Conservation (phyloP, 2,329 filamentous ascomycete genomes). For the Scorias spongiosa region DNA sequence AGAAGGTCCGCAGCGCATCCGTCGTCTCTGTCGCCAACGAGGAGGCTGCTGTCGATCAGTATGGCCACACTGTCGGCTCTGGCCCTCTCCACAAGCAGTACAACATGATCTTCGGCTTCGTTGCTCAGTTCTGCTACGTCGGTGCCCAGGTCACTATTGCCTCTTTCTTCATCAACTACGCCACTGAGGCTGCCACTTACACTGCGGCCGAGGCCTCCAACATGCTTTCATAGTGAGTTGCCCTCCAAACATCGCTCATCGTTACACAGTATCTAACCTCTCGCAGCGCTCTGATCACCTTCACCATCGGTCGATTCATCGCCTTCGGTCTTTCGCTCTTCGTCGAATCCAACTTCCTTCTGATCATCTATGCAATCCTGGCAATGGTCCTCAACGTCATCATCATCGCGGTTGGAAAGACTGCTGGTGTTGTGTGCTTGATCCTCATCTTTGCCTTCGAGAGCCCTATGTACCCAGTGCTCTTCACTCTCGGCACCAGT, state of each 20-base stretch:
- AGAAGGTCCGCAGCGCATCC: slow-evolving; percentile 12
- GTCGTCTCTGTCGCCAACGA: slow-evolving; percentile 15
- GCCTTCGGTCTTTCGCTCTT: slow-evolving; percentile 20
- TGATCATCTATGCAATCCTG: slow-evolving; percentile 18
- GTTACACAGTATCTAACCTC: too few species aligned
- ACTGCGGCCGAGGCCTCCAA: slow-evolving; percentile 17
- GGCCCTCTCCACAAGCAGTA: slow-evolving; percentile 25
- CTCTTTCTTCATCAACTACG: slow-evolving; percentile 26
- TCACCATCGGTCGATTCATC: slow-evolving; percentile 26
- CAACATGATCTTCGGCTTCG: slow-evolving; percentile 25
- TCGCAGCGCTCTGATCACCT: slow-evolving; percentile 19
- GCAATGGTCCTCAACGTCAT: slow-evolving; percentile 22
- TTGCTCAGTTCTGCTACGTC: slow-evolving; percentile 24
- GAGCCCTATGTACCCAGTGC: slow-evolving; percentile 20
- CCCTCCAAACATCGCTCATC: neutral
- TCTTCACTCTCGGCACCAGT: slow-evolving; percentile 24
- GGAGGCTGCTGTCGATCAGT: slow-evolving; percentile 15
- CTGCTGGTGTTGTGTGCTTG: slow-evolving; percentile 18
- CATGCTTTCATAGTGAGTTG: slow-evolving; percentile 19
- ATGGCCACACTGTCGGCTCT: slow-evolving; percentile 17
- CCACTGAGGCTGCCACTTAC: slow-evolving; percentile 19
- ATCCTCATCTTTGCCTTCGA: slow-evolving; percentile 25
- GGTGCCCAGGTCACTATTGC: slow-evolving; percentile 23
- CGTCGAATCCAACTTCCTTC: slow-evolving; percentile 23
- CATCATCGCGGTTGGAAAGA: slow-evolving; percentile 18